Base-by-base conservation (phyloP, 768 basidiomycete genomes). In the Calocybe cyanea region DNA sequence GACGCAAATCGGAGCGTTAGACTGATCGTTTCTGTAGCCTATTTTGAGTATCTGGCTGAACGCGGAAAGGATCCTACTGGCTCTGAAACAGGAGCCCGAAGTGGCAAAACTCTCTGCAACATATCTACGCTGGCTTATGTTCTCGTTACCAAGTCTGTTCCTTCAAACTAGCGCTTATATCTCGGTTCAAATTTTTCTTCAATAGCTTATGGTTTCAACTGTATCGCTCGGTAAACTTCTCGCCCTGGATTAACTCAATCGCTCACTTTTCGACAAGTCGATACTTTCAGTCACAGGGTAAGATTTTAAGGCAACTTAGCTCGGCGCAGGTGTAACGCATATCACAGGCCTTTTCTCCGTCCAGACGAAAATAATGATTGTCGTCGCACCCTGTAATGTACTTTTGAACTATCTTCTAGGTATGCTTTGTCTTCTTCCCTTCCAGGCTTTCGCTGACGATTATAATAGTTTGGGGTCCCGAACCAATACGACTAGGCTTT, bases 371-470 rank as follows among this genome's bases (percentile, higher is more conserved):
- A 52, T 52, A 8, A 45, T 41, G 13, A 7, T 42, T 2, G 18
- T 88, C 17, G 80, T 93, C 10, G 89, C 93, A 0, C 95, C 92
- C 0, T 66, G 91, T 54, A 97, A 98, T 54, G 78, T 80, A 2
- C 46, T 88, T 8, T 69, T 95, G 13, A 94, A 92, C 62, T 95
- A 81, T 60, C 48, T 88, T 2, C 78, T 98, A 14, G 91, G 86
- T 87, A 56, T 6, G 25, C 33, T 57, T 17, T 38, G 18, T 38
- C 18, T n/a, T 36, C 20, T 14, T 37, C 8, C 17, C 17, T 30
- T n/a, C 23, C 13, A 9, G 11, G 17, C 7, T 42, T 6, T 11
- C 13, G 5, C 6, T 34, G 19, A 23, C 23, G 18, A 45, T 7
- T 6, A 17, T 36, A 30, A 19, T 23, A 73, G 88, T 93, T 0